Conservation (phyloP, 371 early-diverging fungal genomes). For the Mucor ambiguus region DNA sequence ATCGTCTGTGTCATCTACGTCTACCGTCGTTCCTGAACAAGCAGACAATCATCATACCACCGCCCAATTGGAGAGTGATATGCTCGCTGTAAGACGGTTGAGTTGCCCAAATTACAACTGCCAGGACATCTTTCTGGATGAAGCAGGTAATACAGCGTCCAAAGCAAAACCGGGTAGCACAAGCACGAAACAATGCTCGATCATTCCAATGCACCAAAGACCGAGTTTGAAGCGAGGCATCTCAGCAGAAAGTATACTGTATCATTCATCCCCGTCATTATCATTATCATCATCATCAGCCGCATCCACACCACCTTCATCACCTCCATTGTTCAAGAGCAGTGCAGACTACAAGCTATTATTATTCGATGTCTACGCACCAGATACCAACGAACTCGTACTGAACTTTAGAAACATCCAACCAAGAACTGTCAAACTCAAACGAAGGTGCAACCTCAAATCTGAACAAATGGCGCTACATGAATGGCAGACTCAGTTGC, state of each 20-base stretch:
- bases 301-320: neutral
- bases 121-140: neutral
- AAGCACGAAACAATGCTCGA: neutral
- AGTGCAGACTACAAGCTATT: neutral
- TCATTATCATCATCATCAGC: conserved; percentile 7
- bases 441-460: conserved; percentile 22
- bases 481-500: conserved; percentile 31
- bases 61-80: neutral
- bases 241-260: neutral
- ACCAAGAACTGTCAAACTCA: conserved; percentile 17
- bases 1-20: neutral
- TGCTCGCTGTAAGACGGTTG: neutral
- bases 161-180: neutral
- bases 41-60: neutral
- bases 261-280: neutral
- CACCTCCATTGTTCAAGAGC: neutral
- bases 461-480: conserved; percentile 31
- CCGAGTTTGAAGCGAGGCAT: neutral
- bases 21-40: neutral
- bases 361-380: conserved; percentile 10
- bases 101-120: conserved; percentile 4
- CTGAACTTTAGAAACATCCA: conserved; percentile 22
- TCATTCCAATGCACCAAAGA: conserved; percentile 2
- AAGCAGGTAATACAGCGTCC: neutral
- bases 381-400: conserved; percentile 13